A percentile compares a stretch with the other conserved stretches of the same genome.
phyloP scores from a whole-genome alignment of 1,284 basidiomycete species.

The Cutaneotrichosporon mucoides region DNA sequence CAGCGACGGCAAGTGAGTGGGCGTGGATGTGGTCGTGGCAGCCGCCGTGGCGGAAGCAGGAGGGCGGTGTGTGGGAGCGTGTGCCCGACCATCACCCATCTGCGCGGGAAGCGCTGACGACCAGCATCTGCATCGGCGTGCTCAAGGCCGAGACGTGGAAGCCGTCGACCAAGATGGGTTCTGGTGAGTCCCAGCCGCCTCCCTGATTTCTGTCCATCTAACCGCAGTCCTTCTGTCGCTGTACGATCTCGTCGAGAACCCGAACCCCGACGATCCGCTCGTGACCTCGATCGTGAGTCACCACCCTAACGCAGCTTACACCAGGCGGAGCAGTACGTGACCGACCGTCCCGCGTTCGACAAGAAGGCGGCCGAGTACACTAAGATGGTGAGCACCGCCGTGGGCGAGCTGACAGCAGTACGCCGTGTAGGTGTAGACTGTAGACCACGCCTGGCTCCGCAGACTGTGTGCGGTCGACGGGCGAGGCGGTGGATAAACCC shows the following conservation, averaged over 20 bases:
- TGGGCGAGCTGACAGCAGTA: conserved; percentile 32
- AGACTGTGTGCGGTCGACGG: no score
- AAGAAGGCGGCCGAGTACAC: conserved; percentile 45
- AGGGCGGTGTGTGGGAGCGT: no score
- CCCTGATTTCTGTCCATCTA: neutral
- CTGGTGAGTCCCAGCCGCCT: conserved; percentile 54
- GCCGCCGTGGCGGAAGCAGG: no score
- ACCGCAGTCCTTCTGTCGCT: conserved; percentile 67
- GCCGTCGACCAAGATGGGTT: conserved; percentile 72
- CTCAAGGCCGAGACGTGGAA: conserved; percentile 65
- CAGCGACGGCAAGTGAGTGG: conserved; percentile 66
- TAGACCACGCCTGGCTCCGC: no score
- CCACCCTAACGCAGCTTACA: conserved; percentile 37
- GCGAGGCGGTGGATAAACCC: no score
- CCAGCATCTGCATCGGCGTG: conserved; percentile 55
- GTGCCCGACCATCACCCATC: no score
- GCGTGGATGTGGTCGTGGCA: conserved; percentile 58
- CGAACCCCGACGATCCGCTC: conserved; percentile 84
- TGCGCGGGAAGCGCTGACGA: neutral
- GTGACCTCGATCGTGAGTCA: conserved; percentile 50
- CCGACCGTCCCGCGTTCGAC: conserved; percentile 38
- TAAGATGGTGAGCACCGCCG: conserved; percentile 24
- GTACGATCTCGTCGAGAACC: conserved; percentile 80
- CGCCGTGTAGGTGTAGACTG: neutral
- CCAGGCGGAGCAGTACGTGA: conserved; percentile 47